A percentile compares a stretch with the other conserved stretches of the same genome.
Evolutionary conservation across 1,284 basidiomycete species (phyloP).

Genomic region (Cutaneotrichosporon curvatum): DNA sequence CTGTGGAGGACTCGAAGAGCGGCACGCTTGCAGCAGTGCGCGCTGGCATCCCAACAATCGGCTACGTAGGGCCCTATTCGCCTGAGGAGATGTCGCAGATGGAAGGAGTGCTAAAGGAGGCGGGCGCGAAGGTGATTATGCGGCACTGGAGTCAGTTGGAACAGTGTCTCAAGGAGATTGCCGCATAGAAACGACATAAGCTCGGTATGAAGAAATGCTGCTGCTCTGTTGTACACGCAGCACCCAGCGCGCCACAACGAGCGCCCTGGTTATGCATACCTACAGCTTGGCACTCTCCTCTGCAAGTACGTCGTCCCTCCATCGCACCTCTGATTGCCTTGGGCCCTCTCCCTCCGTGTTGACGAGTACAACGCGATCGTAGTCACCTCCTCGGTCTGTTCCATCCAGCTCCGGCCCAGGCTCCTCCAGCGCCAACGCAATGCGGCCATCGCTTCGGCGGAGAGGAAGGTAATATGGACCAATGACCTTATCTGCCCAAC

Average conservation of each 20-base stretch:
- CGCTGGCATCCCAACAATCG: constrained; percentile 21
- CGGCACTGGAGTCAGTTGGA: constrained; percentile 21
- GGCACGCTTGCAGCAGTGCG: constrained; percentile 19
- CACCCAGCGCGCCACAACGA: too few species aligned
- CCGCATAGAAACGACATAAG: too few species aligned
- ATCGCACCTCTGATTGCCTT: background rate
- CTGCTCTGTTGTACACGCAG: too few species aligned
- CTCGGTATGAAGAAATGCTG: too few species aligned
- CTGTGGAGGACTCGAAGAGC: constrained; percentile 22
- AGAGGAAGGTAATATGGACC: constrained; percentile 1
- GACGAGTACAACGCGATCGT: constrained; percentile 13
- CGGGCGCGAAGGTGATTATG: constrained; percentile 22
- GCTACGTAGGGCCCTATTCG: constrained; percentile 24
- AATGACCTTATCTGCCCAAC: constrained; percentile 14
- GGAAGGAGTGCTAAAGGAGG: constrained; percentile 13
- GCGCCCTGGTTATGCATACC: too few species aligned
- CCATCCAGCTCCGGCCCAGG: constrained; percentile 13
- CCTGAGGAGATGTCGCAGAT: constrained; percentile 16
- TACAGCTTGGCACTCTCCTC: background rate
- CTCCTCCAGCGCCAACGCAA: constrained; percentile 6
- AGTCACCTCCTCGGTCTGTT: constrained; percentile 7
- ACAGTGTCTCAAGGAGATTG: constrained; percentile 4
- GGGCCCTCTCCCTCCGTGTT: background rate
- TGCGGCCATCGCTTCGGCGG: constrained; percentile 1
- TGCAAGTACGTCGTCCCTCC: background rate